phyloP scores from a whole-genome alignment of 805 yeast species.

The Phaffomyces thermotolerans region DNA sequence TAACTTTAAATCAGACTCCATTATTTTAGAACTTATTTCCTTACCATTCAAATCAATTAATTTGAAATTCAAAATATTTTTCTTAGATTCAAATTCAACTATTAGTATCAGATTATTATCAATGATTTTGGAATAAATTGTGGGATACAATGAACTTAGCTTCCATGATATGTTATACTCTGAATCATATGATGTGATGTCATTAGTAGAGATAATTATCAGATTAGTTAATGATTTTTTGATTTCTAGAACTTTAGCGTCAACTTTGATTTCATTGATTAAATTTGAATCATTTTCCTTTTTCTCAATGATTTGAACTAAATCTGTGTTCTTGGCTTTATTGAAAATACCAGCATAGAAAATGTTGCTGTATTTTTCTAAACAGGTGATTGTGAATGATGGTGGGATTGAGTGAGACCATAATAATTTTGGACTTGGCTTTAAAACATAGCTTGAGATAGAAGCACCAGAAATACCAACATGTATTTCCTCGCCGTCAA shows the following conservation, averaged over 20 bases:
- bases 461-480: constrained; percentile 25
- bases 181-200: constrained; percentile 3
- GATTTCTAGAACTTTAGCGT: constrained; percentile 12
- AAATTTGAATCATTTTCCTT: constrained; percentile 19
- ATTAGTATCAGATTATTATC: constrained; percentile 11
- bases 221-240: constrained; percentile 1
- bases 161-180: constrained; percentile 12
- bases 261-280: constrained; percentile 11
- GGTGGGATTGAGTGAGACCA: constrained; percentile 50
- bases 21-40: constrained; percentile 21
- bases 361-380: constrained; percentile 7
- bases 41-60: constrained; percentile 13
- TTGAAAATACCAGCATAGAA: constrained; percentile 15
- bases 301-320: constrained; percentile 14
- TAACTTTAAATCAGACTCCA: constrained; percentile 12
- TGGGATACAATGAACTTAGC: constrained; percentile 9
- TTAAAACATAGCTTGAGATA: constrained; percentile 32
- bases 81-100: constrained; percentile 7
- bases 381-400: constrained; percentile 28
- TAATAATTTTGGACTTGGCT: constrained; percentile 44
- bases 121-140: constrained; percentile 12
- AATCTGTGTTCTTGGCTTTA: constrained; percentile 15
- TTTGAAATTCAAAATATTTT: constrained; percentile 17
- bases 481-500: constrained; percentile 15
- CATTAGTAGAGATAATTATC: constrained; percentile 12